phyloP scores from a whole-genome alignment of 2,329 filamentous ascomycete species.

The Sporothrix variecibatus region DNA sequence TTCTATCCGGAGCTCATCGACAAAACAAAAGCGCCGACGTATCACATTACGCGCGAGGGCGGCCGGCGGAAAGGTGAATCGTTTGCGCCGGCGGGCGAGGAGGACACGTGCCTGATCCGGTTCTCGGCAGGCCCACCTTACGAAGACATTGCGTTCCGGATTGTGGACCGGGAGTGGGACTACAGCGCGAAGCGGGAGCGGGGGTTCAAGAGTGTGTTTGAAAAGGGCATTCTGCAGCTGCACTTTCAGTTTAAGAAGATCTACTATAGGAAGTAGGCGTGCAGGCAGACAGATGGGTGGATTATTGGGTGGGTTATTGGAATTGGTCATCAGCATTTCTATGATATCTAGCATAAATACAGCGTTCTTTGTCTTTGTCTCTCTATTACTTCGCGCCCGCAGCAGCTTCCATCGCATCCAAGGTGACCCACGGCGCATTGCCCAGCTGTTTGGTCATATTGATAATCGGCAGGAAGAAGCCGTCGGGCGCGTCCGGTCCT shows the following conservation, averaged over 20 bases:
- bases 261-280: conserved; percentile 34
- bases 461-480: conserved; percentile 45
- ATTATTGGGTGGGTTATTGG: not conserved
- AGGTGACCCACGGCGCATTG: conserved; percentile 25
- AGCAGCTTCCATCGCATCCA: conserved; percentile 2
- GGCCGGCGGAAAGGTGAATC: conserved; percentile 88
- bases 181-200: conserved; percentile 94
- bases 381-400: too few species aligned
- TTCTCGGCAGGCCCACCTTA: conserved; percentile 96
- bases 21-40: conserved; percentile 90
- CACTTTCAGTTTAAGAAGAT: conserved; percentile 99
- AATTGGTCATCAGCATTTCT: not conserved
- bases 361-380: not conserved
- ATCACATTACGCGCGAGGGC: conserved; percentile 91
- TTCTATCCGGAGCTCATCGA: conserved; percentile 98
- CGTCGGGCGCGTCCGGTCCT: conserved; percentile 36
- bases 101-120: conserved; percentile 94
- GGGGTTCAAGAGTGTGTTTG: conserved; percentile 94
- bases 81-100: conserved; percentile 88
- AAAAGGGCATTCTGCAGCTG: conserved; percentile 95
- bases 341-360: conserved; percentile 9
- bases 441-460: conserved; percentile 39
- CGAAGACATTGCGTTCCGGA: conserved; percentile 93
- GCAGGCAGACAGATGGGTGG: too few species aligned
- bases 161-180: conserved; percentile 98